These are phyloP conservation scores for Prunus armeniaca DNA, from an alignment of 306 rosid species.

Conservation along the genomic window DNA sequence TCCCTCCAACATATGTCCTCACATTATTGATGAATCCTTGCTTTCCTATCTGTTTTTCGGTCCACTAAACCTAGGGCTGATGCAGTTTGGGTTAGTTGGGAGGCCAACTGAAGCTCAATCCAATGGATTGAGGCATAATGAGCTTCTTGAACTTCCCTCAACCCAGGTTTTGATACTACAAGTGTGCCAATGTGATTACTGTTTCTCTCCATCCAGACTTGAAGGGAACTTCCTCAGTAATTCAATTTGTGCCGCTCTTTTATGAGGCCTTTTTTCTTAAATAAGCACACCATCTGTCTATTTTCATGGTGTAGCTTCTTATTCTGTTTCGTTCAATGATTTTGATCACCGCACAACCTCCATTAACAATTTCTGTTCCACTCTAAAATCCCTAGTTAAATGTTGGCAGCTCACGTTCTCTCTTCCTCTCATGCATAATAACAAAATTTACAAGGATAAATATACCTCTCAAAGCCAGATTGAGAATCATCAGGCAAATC, in stretches of 20 bases:
- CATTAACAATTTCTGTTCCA: background rate
- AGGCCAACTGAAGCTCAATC: background rate
- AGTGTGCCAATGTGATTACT: background rate
- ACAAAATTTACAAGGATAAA: background rate
- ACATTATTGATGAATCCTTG: background rate
- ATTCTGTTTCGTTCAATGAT: background rate
- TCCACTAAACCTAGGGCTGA: background rate
- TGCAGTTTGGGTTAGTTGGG: background rate
- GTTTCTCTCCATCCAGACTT: background rate
- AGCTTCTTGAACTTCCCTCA: background rate
- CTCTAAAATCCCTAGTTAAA: background rate
- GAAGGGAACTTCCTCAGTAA: background rate
- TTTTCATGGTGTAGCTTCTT: background rate
- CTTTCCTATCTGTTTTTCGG: background rate
- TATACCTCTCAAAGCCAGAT: background rate
- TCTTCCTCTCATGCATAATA: background rate
- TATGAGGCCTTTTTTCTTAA: background rate
- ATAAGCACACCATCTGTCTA: background rate
- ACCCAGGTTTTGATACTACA: background rate
- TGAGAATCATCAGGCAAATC: background rate
- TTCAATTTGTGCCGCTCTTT: background rate
- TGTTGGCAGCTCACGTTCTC: background rate
- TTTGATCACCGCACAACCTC: background rate
- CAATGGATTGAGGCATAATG: background rate
- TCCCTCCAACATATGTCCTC: background rate